Conservation (phyloP, 306 rosid genomes). For the Gastrolobium bilobum region DNA sequence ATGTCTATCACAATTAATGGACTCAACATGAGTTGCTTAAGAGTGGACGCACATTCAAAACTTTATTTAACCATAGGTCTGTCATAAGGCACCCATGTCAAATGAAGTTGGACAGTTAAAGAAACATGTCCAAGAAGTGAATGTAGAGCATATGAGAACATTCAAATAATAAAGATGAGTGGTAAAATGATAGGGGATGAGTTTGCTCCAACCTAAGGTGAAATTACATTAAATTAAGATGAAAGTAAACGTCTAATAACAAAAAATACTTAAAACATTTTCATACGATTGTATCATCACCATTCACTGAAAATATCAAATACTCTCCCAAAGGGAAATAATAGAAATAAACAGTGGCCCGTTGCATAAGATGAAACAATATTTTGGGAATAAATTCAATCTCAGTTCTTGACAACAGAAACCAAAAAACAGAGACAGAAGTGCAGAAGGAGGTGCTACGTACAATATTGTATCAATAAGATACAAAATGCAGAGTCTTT, state of each 20-base stretch:
- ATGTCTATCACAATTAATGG: not conserved
- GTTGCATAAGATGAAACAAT: slow-evolving; percentile 15
- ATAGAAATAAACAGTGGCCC: not conserved
- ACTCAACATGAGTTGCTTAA: not conserved
- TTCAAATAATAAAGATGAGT: not conserved
- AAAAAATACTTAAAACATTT: slow-evolving; percentile 2
- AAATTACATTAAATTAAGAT: not conserved
- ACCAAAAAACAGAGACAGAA: not conserved
- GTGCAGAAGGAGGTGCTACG: not conserved
- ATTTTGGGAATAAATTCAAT: not conserved
- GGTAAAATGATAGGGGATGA: slow-evolving; percentile 12
- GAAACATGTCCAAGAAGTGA: slow-evolving; percentile 17
- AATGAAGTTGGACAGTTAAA: not conserved
- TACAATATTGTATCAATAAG: not conserved
- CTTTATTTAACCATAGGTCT: slow-evolving; percentile 22
- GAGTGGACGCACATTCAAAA: not conserved
- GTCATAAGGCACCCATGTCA: not conserved
- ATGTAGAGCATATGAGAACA: slow-evolving; percentile 16
- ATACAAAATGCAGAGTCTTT: slow-evolving; percentile 9
- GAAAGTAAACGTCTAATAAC: not conserved
- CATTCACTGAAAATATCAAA: slow-evolving; percentile 4
- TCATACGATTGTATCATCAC: not conserved
- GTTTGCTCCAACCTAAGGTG: not conserved
- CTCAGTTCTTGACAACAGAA: not conserved
- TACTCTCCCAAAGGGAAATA: not conserved